A percentile compares a stretch with the other conserved stretches of the same genome.
Evolutionary conservation across 2,329 filamentous ascomycete genomes (phyloP).

Genomic region (Exophiala calicioides): DNA sequence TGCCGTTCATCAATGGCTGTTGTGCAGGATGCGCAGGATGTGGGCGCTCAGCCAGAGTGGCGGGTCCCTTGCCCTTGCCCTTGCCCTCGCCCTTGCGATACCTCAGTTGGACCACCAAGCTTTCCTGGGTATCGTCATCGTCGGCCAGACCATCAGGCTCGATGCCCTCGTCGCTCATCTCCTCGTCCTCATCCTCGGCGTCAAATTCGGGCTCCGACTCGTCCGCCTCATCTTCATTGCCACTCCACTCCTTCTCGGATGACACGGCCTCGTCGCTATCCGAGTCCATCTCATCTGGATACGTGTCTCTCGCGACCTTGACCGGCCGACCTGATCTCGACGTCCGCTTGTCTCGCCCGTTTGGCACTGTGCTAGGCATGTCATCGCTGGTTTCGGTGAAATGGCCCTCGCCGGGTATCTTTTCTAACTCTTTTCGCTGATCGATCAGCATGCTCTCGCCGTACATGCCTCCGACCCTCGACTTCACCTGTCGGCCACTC

Average conservation of each 20-base stretch:
- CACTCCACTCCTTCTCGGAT: slow-evolving; percentile 56
- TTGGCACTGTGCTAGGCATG: slow-evolving; percentile 42
- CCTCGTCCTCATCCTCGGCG: slow-evolving; percentile 66
- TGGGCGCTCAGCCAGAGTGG: no score
- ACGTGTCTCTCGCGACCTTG: slow-evolving; percentile 27
- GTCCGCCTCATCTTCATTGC: slow-evolving; percentile 38
- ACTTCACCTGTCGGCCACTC: slow-evolving; percentile 78
- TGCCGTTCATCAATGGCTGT: no score
- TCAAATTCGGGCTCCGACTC: slow-evolving; percentile 71
- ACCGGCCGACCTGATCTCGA: slow-evolving; percentile 23
- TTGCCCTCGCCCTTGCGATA: slow-evolving; percentile 34
- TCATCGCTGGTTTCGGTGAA: slow-evolving; percentile 48
- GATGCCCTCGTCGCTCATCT: slow-evolving; percentile 39
- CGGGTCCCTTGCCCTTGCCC: background rate
- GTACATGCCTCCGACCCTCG: slow-evolving; percentile 55
- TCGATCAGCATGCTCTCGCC: slow-evolving; percentile 59
- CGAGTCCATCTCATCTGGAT: slow-evolving; percentile 45
- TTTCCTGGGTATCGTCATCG: slow-evolving; percentile 50
- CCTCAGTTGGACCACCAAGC: slow-evolving; percentile 72
- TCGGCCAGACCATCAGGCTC: slow-evolving; percentile 46
- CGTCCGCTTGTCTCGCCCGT: slow-evolving; percentile 41
- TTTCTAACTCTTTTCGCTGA: slow-evolving; percentile 42
- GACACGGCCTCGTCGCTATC: slow-evolving; percentile 61
- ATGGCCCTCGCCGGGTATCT: slow-evolving; percentile 45
- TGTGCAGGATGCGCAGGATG: no score